Conservation (phyloP, 2,329 filamentous ascomycete genomes). For the Mollisiaceae sp. region DNA sequence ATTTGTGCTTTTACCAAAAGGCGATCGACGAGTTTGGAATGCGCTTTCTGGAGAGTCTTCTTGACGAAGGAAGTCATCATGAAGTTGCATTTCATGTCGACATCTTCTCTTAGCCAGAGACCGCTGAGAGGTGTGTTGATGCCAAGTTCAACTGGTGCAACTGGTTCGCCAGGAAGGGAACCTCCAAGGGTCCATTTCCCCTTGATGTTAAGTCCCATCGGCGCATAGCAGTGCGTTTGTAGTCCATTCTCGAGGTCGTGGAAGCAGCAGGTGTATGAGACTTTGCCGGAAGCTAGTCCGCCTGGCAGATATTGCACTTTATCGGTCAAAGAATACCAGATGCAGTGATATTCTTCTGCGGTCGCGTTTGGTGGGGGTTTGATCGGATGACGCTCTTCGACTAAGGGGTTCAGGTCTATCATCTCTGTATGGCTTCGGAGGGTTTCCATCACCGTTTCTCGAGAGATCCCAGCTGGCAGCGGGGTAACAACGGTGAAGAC, state of each 20-base stretch:
- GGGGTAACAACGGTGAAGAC: conserved; percentile 81
- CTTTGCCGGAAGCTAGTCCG: conserved; percentile 63
- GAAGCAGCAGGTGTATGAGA: conserved; percentile 82
- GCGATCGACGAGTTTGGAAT: conserved; percentile 71
- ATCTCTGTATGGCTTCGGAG: conserved; percentile 81
- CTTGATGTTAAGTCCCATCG: conserved; percentile 78
- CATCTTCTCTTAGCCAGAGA: conserved; percentile 83
- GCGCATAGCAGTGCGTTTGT: conserved; percentile 84
- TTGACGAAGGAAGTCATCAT: conserved; percentile 79
- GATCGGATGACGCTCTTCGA: conserved; percentile 73
- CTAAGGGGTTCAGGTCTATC: conserved; percentile 87
- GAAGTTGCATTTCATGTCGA: conserved; percentile 81
- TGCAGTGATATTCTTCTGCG: conserved; percentile 72
- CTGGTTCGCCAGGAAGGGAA: conserved; percentile 71
- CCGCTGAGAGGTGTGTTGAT: conserved; percentile 69
- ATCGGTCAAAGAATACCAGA: conserved; percentile 83
- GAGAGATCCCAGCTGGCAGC: conserved; percentile 69
- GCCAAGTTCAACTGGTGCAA: conserved; percentile 68
- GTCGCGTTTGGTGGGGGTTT: conserved; percentile 68
- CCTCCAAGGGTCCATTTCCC: conserved; percentile 80
- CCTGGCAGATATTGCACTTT: conserved; percentile 77
- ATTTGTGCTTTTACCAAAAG: conserved; percentile 58
- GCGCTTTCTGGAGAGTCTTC: conserved; percentile 79
- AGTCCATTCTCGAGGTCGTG: conserved; percentile 74
- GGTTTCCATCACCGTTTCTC: conserved; percentile 73